phyloP scores from a whole-genome alignment of 2,329 filamentous ascomycete species.

The Stachybotrys elegans region DNA sequence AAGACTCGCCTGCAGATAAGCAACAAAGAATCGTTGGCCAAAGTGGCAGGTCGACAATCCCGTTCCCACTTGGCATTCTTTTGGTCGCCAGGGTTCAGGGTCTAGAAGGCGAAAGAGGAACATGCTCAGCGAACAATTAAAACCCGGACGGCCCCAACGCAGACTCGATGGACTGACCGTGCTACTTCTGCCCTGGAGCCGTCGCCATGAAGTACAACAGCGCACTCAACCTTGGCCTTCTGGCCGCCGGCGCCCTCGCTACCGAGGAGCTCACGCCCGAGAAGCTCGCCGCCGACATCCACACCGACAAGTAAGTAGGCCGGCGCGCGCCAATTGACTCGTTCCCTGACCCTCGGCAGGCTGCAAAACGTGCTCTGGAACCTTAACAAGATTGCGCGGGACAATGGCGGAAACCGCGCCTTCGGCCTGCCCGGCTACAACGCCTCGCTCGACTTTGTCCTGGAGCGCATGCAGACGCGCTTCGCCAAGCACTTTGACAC shows the following conservation, averaged over 20 bases:
- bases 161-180: too few species aligned
- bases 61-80: too few species aligned
- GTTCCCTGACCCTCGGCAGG: background rate
- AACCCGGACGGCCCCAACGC: too few species aligned
- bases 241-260: conserved; percentile 14
- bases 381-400: conserved; percentile 47
- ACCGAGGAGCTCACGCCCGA: conserved; percentile 30
- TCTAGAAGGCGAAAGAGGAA: too few species aligned
- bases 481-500: conserved; percentile 38
- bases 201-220: conserved; percentile 14
- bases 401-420: conserved; percentile 55
- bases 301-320: conserved; percentile 28
- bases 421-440: conserved; percentile 55
- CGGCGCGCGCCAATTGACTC: too few species aligned
- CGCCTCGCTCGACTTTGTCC: conserved; percentile 52
- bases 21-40: too few species aligned
- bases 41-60: too few species aligned
- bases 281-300: conserved; percentile 34
- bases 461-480: conserved; percentile 36
- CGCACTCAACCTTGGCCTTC: conserved; percentile 8
- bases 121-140: too few species aligned
- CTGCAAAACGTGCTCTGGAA: conserved; percentile 49
- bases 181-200: too few species aligned
- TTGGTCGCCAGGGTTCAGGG: too few species aligned
- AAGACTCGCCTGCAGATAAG: too few species aligned